A percentile compares a stretch with the other conserved stretches of the same genome.
Conservation (phyloP, 2,329 filamentous ascomycete species). For the Madurella fahalii region DNA sequence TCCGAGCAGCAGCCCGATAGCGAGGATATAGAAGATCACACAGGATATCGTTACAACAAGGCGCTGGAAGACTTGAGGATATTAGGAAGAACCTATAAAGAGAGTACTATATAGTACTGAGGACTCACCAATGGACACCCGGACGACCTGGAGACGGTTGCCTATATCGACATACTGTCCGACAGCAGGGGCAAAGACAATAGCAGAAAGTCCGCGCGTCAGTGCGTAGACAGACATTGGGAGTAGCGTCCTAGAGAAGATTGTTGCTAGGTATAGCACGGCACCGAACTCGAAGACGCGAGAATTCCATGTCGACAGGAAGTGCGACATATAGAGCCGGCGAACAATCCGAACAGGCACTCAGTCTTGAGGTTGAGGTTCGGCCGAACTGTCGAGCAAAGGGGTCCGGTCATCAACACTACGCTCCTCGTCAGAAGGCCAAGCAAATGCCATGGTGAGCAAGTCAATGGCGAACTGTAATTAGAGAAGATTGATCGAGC, state of each 20-base stretch:
- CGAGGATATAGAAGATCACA: slow-evolving; percentile 36
- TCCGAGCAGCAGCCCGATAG: slow-evolving; percentile 31
- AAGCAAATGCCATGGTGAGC: no score
- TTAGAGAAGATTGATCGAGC: no score
- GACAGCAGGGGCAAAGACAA: slow-evolving; percentile 54
- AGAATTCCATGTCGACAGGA: slow-evolving; percentile 61
- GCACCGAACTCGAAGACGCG: slow-evolving; percentile 55
- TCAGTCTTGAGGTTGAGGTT: no score
- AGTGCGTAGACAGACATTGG: slow-evolving; percentile 66
- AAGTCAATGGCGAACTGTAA: no score
- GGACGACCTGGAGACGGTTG: slow-evolving; percentile 47
- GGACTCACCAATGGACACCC: slow-evolving; percentile 42
- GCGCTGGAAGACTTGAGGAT: slow-evolving; percentile 30
- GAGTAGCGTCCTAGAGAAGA: slow-evolving; percentile 56
- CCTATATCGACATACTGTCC: slow-evolving; percentile 56
- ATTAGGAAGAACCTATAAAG: neutral
- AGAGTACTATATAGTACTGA: neutral
- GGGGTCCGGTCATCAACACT: no score
- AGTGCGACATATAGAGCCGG: slow-evolving; percentile 55
- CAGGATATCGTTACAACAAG: slow-evolving; percentile 46
- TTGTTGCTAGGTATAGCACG: slow-evolving; percentile 53
- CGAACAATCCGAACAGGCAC: no score
- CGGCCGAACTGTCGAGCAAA: no score
- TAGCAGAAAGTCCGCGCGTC: slow-evolving; percentile 52
- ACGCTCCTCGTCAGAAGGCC: no score